Percentiles rank a stretch among this genome's conserved stretches.
Conservation (phyloP, 306 rosid genomes). For the Vigna trinervia region DNA sequence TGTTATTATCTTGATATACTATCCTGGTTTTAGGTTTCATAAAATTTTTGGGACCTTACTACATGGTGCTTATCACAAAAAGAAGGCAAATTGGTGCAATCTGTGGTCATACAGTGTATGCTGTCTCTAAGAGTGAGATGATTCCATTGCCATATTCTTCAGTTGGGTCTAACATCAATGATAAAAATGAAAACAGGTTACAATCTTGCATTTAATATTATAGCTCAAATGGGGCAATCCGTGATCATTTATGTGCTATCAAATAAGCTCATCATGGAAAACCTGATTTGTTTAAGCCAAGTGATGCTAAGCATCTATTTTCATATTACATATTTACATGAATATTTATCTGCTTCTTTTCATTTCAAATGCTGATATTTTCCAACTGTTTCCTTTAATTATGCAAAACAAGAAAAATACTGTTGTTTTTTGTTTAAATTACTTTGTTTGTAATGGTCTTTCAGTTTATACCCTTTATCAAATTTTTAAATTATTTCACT, state of each 20-base stretch:
- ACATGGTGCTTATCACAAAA: constrained; percentile 91
- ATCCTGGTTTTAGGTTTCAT: constrained; percentile 71
- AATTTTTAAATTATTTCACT: constrained; percentile 19
- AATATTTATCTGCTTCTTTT: constrained; percentile 22
- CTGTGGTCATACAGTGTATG: constrained; percentile 87
- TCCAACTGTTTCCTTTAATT: constrained; percentile 12
- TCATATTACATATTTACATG: constrained; percentile 1
- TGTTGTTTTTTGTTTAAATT: constrained; percentile 41
- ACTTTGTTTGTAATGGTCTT: constrained; percentile 32
- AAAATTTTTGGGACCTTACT: constrained; percentile 94
- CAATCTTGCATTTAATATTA: constrained; percentile 52
- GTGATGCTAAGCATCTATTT: constrained; percentile 17
- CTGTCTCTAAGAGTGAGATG: constrained; percentile 85
- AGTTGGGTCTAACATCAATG: constrained; percentile 65
- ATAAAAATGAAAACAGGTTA: constrained; percentile 93
- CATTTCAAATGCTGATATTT: constrained; percentile 18
- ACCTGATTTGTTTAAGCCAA: constrained; percentile 45
- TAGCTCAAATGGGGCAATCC: not conserved
- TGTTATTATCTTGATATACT: constrained; percentile 32
- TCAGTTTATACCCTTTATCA: constrained; percentile 19
- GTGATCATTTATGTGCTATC: not conserved
- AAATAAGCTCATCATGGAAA: constrained; percentile 52
- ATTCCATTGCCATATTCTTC: constrained; percentile 87
- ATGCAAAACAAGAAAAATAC: not conserved
- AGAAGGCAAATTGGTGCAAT: constrained; percentile 93